phyloP scores from a whole-genome alignment of 1,284 basidiomycete species.

The Schizopora paradoxa region DNA sequence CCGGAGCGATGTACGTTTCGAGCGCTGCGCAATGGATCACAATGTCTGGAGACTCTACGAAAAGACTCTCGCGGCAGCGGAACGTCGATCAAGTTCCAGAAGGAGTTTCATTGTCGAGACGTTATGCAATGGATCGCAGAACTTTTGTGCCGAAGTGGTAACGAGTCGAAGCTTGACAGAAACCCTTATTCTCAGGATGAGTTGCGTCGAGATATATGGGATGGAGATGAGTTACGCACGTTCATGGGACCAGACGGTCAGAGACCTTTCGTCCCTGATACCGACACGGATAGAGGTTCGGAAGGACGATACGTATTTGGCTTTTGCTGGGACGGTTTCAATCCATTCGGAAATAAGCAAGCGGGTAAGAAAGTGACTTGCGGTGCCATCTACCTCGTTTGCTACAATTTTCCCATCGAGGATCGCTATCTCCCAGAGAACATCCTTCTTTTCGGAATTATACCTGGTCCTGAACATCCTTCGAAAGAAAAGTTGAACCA shows the following conservation, averaged over 20 bases:
- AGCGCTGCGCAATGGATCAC: too few species aligned
- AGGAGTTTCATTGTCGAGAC: too few species aligned
- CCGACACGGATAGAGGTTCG: not conserved
- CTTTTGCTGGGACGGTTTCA: conserved; percentile 23
- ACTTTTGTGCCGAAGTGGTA: too few species aligned
- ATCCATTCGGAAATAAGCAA: conserved; percentile 22
- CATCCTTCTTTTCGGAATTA: conserved; percentile 24
- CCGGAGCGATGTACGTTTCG: too few species aligned
- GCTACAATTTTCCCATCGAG: conserved; percentile 24
- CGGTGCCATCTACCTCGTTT: conserved; percentile 23
- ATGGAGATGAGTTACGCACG: not conserved
- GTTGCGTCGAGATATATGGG: not conserved
- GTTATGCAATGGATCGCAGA: too few species aligned
- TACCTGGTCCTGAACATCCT: conserved; percentile 23
- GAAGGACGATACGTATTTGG: too few species aligned
- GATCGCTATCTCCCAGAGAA: conserved; percentile 25
- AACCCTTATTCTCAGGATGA: too few species aligned
- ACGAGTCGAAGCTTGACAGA: too few species aligned
- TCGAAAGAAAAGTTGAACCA: conserved; percentile 20
- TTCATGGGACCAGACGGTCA: not conserved
- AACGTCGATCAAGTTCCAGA: too few species aligned
- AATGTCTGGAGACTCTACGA: too few species aligned
- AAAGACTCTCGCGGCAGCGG: too few species aligned
- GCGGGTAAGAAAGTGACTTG: conserved; percentile 20
- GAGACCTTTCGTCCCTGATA: not conserved